Base-by-base conservation (phyloP, 768 basidiomycete species). In the Amanita exitialis region DNA sequence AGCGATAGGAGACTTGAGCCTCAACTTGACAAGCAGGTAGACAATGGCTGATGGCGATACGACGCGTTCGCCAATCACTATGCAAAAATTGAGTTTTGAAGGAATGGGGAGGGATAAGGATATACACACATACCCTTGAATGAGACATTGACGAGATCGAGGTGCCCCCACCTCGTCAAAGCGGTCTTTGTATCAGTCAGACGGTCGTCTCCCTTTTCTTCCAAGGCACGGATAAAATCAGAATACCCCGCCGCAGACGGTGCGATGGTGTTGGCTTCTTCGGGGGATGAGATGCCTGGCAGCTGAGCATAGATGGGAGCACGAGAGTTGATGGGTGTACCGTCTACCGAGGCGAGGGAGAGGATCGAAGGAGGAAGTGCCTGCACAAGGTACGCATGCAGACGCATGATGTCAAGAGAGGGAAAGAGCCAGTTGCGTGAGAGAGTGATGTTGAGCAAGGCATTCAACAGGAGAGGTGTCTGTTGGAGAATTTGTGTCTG, bases 21-120 rank as follows among this genome's bases (percentile, higher is more conserved):
- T 85, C 16, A 93, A 73, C 65, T 93, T 92, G 64, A 95, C 77
- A 27, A 88, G 73, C 36, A 97, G 78, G 60, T 83, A 85, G 21
- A 96, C 89, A 55, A 97, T 86, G 0, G 95, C 82, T 2, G 86
- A 86, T 0, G 95, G 93, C 0, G 89, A 86, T 32, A 98, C 80
- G 30, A 86, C 66, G 13, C 83, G 83, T 67, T 99, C 96, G 49
- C 90, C 95, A 54, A 91, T 88, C 47, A 99, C 93, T 92, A 52
- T 10, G 15, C 35, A 20, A 34, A n/a, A 16, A 51, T 25, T 46
- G 34, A 18, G 30, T n/a, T 8, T 42, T 18, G 34, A 4, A 32
- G 13, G 1, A 20, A 7, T 21, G 34, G 12, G 23, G 4, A 5
- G 53, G 41, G 34, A 8, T 27, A 6, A n/a, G 16, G 25, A 36